Percentiles rank a stretch among this genome's conserved stretches.
Evolutionary conservation across 331 rosid species (phyloP).

Genomic region (Telfairia occidentalis): DNA sequence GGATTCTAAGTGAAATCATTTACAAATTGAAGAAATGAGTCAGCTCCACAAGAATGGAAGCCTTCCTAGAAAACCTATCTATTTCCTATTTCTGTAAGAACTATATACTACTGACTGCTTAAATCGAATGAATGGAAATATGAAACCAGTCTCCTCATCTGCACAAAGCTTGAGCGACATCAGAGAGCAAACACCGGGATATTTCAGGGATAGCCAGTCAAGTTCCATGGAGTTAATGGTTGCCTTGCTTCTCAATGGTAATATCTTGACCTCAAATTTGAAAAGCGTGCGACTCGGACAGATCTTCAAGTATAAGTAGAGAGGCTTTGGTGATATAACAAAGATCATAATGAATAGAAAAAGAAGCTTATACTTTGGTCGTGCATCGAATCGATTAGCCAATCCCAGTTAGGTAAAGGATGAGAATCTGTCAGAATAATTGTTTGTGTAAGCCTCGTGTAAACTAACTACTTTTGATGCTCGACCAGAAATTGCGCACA

Average conservation of each 20-base stretch:
- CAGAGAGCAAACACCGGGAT: background rate
- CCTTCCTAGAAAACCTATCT: background rate
- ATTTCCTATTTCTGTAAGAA: background rate
- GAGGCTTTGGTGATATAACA: background rate
- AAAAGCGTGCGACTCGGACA: background rate
- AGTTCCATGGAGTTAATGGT: background rate
- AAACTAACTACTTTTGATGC: slow-evolving; percentile 25
- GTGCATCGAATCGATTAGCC: background rate
- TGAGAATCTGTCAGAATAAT: background rate
- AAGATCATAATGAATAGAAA: background rate
- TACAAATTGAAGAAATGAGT: slow-evolving; percentile 6
- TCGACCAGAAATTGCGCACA: slow-evolving; percentile 65
- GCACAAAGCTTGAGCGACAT: background rate
- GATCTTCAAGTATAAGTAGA: background rate
- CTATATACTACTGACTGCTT: background rate
- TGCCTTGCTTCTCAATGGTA: background rate
- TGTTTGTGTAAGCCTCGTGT: background rate
- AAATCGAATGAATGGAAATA: background rate
- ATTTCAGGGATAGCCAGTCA: background rate
- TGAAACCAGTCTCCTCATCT: background rate
- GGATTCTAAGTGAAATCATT: background rate
- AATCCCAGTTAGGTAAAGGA: background rate
- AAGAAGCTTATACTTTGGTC: background rate
- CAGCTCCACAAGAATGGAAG: background rate
- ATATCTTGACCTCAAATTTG: background rate